Base-by-base conservation (phyloP, 768 basidiomycete species). In the Cystofilobasidium capitatum region DNA sequence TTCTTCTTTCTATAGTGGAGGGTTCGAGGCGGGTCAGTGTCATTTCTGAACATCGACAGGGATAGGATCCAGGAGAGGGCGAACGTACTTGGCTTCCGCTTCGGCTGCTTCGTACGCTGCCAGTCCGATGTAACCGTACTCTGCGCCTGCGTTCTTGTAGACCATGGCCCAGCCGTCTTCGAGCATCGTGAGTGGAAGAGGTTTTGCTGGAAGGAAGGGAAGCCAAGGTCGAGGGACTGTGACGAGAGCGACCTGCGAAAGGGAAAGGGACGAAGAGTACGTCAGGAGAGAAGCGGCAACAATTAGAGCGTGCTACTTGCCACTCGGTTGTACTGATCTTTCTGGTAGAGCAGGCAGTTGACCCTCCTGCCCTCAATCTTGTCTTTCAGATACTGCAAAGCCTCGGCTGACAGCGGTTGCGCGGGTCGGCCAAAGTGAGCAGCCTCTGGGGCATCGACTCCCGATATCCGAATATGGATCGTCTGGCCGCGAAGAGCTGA, bases 381-480 rank as follows among this genome's bases (percentile, higher is more conserved):
- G 8, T 29, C 26, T 24, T 47, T 66, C 14, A 66, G 58, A 26
- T 51, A 66, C 36, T 26, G 29, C 9, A 66, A 35, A 0, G 65
- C 57, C 17, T 66, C 65, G 12, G 65, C 65, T 2, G 65, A 66
- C 1, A 66, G 65, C n/a, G 65, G 58, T 39, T 66, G 65, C 17
- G 65, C 65, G 7, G 65, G 65, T 14, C 65, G 65, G 26, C 65
- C 65, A 24, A 66, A 66, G 45, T 66, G 65, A 35, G 65, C 65
- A 3, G 58, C 65, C 65, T 66, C 65, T 42, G 65, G 65, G 17
- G 65, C 65, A 22, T 66, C 65, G 24, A 66, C 65, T 4, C 65
- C 65, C 16, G 65, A 58, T 58, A 66, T 66, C 14, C 65, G 58
- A 20, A 66, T 60, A 37, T 66, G 58, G 0, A 66, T 45, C 1